These are phyloP conservation scores for Pelargonium citronellum DNA, from an alignment of 441 rosid species.

Conservation along the genomic window DNA sequence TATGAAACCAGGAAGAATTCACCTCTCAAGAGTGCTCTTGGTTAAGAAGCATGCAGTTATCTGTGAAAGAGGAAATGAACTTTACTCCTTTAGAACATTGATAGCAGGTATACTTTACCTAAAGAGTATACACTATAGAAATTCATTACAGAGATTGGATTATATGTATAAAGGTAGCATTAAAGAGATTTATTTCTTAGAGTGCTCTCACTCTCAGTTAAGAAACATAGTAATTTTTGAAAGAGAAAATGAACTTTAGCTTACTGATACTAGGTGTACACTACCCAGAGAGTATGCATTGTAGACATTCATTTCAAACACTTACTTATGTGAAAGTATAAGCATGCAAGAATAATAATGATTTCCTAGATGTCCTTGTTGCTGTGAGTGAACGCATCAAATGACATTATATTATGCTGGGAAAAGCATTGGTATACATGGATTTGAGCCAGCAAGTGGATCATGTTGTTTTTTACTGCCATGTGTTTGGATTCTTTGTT, in stretches of 20 bases:
- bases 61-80: neutral
- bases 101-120: neutral
- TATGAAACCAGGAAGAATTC: neutral
- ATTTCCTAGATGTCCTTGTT: neutral
- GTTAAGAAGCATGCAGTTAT: neutral
- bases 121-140: neutral
- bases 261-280: neutral
- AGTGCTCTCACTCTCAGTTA: conserved; percentile 2
- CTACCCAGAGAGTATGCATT: neutral
- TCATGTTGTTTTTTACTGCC: neutral
- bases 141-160: neutral
- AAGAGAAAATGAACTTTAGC: neutral
- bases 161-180: neutral
- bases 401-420: neutral
- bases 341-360: neutral
- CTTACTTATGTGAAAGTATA: neutral
- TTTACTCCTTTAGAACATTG: neutral
- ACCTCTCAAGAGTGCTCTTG: neutral
- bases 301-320: neutral
- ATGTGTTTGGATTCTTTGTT: neutral
- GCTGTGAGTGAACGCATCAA: neutral
- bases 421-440: too few species aligned
- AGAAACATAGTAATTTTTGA: neutral
- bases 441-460: neutral
- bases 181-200: neutral